Evolutionary conservation across 495 filamentous ascomycete species (phyloP).

Genomic region (Diplogelasinospora grovesii): DNA sequence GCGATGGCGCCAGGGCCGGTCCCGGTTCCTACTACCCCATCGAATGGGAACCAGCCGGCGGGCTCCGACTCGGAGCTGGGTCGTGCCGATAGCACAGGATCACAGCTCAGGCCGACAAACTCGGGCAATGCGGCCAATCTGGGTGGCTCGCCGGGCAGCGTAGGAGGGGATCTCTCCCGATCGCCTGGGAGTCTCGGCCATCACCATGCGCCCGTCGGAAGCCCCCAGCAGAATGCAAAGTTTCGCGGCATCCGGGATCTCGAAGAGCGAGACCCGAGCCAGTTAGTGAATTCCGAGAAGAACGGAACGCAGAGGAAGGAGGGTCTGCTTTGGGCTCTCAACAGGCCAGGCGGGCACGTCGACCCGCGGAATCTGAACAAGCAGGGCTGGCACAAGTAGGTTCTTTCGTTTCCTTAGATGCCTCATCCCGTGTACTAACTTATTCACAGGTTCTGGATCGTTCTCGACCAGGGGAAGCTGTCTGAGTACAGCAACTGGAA

Average conservation of each 20-base stretch:
- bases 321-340: slow-evolving; percentile 89
- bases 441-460: slow-evolving; percentile 82
- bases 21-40: slow-evolving; percentile 14
- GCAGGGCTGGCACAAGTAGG: slow-evolving; percentile 98
- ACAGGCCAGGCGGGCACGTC: slow-evolving; percentile 85
- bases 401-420: slow-evolving; percentile 8
- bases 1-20: slow-evolving; percentile 19
- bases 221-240: slow-evolving; percentile 53
- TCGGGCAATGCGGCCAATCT: slow-evolving; percentile 23
- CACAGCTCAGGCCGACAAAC: slow-evolving; percentile 47
- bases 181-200: slow-evolving; percentile 39
- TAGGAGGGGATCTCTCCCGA: slow-evolving; percentile 32
- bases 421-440: too few species aligned
- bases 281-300: slow-evolving; percentile 39
- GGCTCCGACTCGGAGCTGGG: slow-evolving; percentile 59
- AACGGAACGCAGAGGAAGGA: slow-evolving; percentile 63
- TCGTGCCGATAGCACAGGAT: slow-evolving; percentile 66
- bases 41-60: slow-evolving; percentile 34
- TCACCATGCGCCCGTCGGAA: slow-evolving; percentile 30
- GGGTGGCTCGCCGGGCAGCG: too few species aligned
- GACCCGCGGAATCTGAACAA: slow-evolving; percentile 94
- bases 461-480: slow-evolving; percentile 89
- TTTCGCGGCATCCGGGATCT: slow-evolving; percentile 87
- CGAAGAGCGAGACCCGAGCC: slow-evolving; percentile 65
- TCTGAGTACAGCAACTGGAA: slow-evolving; percentile 99